Evolutionary conservation across 2,329 filamentous ascomycete genomes (phyloP).

Genomic region (Colletotrichum sp.): DNA sequence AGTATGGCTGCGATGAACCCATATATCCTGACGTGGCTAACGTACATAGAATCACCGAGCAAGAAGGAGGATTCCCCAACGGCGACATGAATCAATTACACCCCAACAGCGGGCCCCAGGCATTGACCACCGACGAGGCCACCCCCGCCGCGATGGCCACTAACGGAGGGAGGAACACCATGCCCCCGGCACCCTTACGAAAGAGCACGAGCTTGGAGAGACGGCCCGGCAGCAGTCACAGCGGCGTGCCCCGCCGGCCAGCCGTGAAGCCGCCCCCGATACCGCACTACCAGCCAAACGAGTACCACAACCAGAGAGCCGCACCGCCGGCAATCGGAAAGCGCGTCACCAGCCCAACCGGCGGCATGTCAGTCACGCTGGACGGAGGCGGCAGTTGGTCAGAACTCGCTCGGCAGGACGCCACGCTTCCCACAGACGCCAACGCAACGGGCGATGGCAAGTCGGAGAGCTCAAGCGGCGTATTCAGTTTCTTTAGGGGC

Average conservation of each 20-base stretch:
- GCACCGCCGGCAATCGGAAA: constrained; percentile 60
- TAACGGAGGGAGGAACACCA: constrained; percentile 23
- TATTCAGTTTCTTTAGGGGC: constrained; percentile 87
- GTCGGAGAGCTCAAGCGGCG: constrained; percentile 70
- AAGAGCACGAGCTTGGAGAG: constrained; percentile 19
- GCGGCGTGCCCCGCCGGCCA: constrained; percentile 6
- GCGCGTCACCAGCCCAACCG: constrained; percentile 76
- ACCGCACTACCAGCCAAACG: constrained; percentile 49
- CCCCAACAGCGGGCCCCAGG: constrained; percentile 39
- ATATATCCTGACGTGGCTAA: constrained; percentile 7
- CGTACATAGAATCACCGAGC: constrained; percentile 8
- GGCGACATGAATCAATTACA: neutral
- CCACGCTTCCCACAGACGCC: constrained; percentile 74
- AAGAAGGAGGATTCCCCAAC: constrained; percentile 14
- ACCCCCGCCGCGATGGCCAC: constrained; percentile 40
- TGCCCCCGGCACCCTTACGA: constrained; percentile 6
- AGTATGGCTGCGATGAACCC: constrained; percentile 50
- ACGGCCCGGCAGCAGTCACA: constrained; percentile 24
- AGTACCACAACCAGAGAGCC: constrained; percentile 41
- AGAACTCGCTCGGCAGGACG: constrained; percentile 84
- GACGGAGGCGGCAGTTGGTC: constrained; percentile 92
- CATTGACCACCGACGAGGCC: constrained; percentile 57
- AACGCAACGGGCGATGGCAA: constrained; percentile 58
- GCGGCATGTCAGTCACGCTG: constrained; percentile 89
- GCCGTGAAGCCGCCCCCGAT: constrained; percentile 35